Conservation (phyloP, 1,284 basidiomycete species). For the Cryptococcus deneoformans region DNA sequence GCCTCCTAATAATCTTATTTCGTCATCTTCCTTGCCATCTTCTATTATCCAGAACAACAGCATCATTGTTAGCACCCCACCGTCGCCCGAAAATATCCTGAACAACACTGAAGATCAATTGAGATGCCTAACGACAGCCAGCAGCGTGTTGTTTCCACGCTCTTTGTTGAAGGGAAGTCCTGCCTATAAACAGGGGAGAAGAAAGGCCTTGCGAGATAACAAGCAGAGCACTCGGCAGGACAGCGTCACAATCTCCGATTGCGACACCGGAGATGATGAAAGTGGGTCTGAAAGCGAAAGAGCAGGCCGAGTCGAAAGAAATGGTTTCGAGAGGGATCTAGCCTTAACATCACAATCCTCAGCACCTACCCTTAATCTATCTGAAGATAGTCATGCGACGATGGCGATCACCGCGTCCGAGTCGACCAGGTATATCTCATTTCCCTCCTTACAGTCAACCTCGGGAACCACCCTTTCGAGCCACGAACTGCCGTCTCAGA, state of each 20-base stretch:
- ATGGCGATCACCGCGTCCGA: no score
- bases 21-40: not conserved
- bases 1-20: no score
- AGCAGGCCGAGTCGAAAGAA: not conserved
- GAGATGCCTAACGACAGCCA: constrained; percentile 2
- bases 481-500: no score
- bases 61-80: not conserved
- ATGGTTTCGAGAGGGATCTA: no score
- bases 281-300: constrained; percentile 16
- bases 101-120: not conserved
- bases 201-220: constrained; percentile 55
- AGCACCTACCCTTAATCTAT: no score
- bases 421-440: no score
- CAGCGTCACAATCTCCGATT: constrained; percentile 8
- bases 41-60: not conserved
- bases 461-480: no score
- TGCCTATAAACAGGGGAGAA: constrained; percentile 80
- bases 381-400: no score
- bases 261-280: constrained; percentile 17
- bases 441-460: no score
- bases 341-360: no score
- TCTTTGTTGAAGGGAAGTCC: constrained; percentile 77
- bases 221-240: constrained; percentile 8
- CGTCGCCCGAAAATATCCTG: not conserved
- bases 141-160: constrained; percentile 18